Base-by-base conservation (phyloP, 768 basidiomycete species). In the Myochromella boudieri region DNA sequence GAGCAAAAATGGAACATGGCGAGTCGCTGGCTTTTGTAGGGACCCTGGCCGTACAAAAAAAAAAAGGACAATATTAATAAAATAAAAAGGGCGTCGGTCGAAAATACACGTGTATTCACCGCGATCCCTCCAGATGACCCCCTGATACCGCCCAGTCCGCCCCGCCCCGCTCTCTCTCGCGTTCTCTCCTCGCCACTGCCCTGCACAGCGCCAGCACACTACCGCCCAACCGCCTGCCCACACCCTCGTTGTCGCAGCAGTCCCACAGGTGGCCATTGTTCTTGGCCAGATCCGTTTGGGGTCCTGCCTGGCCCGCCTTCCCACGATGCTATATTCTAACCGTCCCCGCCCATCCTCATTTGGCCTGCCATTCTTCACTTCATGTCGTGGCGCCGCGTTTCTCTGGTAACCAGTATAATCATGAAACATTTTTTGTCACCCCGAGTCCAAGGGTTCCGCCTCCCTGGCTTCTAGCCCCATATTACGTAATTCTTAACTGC, bases 81-180 rank as follows among this genome's bases (percentile, higher is more conserved):
- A 6, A 6, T 34, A 34, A n/a, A n/a, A n/a, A n/a, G 56, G 58
- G 73, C 75, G 78, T 80, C 77, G 84, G 82, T 71, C 73, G 71
- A 78, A 79, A 76, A 78, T 76, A 81, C 84, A 86, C 84, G 84
- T 86, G 83, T 84, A 84, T 77, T 81, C 78, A 72, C 74, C 75
- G 71, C 55, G 53, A 72, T 75, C 71, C 63, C 59, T 60, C 56
- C 60, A 63, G 60, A 60, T 39, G 63, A 60, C 58, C 64, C 65
- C 59, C 63, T 56, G 56, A 54, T 60, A 61, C 56, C 48, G 37
- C 46, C 27, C 44, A 38, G 33, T 42, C 42, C 36, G 44, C 49
- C 37, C 52, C 38, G 27, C 43, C 51, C 37, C 29, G 24, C 42
- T 32, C 34, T 26, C 42, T 33, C 24, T 11, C 44, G 12, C 46